Base-by-base conservation (phyloP, 441 rosid genomes). In the Arabidopsis lyrata region DNA sequence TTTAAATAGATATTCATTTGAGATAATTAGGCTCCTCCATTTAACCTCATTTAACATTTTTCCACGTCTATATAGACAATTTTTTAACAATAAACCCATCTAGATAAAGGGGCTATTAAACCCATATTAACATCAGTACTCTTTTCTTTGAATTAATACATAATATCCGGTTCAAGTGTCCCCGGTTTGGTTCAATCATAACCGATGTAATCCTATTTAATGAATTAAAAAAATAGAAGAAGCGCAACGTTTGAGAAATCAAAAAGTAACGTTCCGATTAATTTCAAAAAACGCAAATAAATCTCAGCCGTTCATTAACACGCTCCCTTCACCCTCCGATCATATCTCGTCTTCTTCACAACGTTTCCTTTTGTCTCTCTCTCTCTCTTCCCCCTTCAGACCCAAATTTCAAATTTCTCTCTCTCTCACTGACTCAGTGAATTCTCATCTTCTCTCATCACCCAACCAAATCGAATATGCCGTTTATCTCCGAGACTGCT, bases 401-500 rank as follows among this genome's bases (percentile, higher is more conserved):
- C 66, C 57, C 15, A 29, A 38, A 50, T 75, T 75, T 77, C 82
- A 72, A 81, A 83, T 60, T 29, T 10, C 68, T 64, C 63, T 31
- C 70, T 6, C 75, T 12, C 63, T 68, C 72, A 31, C 56, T 49
- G 18, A 9, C 52, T 34, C 63, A 31, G 27, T n/a, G 63, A 50
- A 50, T 13, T 22, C 74, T 15, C 24, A n/a, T 62, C 38, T 42
- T 22, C 70, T 41, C 70, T 61, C 58, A 10, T 62, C 49, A 20
- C 36, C 14, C 11, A 57, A 54, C 36, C 9, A 16, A 67, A 15
- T 32, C 35, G 6, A 58, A 41, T 38, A 93, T 93, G 98, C 92
- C 97, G 78, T 87, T 93, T 64, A 75, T 90, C 16, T 85, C 91
- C 5, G 98, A 95, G 68, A 83, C 92, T 4, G 91, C 94, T n/a